Evolutionary conservation across 495 filamentous ascomycete genomes (phyloP), one percentile per base, ranked within the genome.

Genomic region (Oleoguttula mirabilis): DNA sequence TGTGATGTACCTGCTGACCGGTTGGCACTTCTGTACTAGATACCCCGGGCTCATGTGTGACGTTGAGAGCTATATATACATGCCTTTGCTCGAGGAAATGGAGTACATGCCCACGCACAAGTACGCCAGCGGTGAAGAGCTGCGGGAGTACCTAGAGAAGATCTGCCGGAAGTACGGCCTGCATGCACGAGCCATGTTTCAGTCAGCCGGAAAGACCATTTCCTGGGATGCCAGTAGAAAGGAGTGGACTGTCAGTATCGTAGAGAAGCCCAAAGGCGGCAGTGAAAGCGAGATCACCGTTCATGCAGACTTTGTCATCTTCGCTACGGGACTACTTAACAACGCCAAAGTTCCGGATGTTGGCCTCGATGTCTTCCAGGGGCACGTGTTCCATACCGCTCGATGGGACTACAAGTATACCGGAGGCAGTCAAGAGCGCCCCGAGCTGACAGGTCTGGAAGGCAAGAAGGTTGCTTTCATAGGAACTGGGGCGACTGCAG

Each of bases 31-130:
- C 25, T 71, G 67, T 67, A 72, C 71, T 45, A 56, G 69, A 4
- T 74, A 70, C 39, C 70, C 70, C 0, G 70, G 70, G 0, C 43
- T 70, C 6, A 59, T 59, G 32, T 72, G 70, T 51, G 71, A 75
- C 33, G 47, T 70, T 32, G 71, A 75, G 54, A 55, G 61, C 30
- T 72, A 71, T 41, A 40, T 55, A 4, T 74, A 74, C 45, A 46
- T 80, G 57, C 73, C 76, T 0, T 50, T 73, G 10, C 56, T 79
- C n/a, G 75, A 79, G 30, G 75, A 77, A 52, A 77, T 65, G 3
- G 71, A 67, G 0, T 77, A 71, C 45, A 59, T 75, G 39, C 75
- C 74, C 0, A 63, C 52, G 17, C 57, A 63, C 12, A 65, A 61
- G 34, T 74, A 71, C 41, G 47, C 60, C 0, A 32, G 55, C 1